Conservation (phyloP, 768 basidiomycete species). For the Amylocystis lapponica region DNA sequence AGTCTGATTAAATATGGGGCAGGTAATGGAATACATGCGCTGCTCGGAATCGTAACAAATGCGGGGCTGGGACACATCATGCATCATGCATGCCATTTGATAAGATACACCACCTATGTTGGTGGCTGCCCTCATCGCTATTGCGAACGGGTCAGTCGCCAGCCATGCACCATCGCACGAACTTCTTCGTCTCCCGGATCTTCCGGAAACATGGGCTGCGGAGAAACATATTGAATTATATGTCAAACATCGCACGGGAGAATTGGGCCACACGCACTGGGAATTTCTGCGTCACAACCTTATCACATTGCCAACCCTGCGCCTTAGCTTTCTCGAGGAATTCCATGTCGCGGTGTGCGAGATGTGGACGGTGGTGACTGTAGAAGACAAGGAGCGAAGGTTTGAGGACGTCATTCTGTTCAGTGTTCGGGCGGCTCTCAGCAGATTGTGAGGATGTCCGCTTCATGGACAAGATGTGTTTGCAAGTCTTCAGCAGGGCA, state of each 20-base stretch:
- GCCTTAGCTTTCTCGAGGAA: constrained; percentile 67
- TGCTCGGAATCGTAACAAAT: no score
- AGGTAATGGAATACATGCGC: no score
- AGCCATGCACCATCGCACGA: constrained; percentile 82
- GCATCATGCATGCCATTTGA: no score
- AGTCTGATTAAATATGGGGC: no score
- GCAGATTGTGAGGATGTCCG: no score
- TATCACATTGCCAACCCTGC: constrained; percentile 67
- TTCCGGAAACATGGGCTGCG: constrained; percentile 84
- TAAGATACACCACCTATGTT: not conserved
- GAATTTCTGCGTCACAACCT: constrained; percentile 59
- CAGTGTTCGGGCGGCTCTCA: no score
- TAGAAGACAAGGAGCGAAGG: constrained; percentile 76
- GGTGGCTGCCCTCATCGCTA: not conserved
- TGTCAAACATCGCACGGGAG: not conserved
- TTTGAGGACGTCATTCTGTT: no score
- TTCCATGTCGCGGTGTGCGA: constrained; percentile 75
- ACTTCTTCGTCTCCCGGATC: constrained; percentile 77
- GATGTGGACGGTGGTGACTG: constrained; percentile 81
- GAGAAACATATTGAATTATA: not conserved
- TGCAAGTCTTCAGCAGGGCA: constrained; percentile 72
- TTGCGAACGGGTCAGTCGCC: constrained; percentile 45
- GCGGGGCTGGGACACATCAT: no score
- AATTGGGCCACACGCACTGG: constrained; percentile 35
- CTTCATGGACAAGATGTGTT: constrained; percentile 27